phyloP scores from a whole-genome alignment of 2,329 filamentous ascomycete genomes.

The Aspergillus niger region DNA sequence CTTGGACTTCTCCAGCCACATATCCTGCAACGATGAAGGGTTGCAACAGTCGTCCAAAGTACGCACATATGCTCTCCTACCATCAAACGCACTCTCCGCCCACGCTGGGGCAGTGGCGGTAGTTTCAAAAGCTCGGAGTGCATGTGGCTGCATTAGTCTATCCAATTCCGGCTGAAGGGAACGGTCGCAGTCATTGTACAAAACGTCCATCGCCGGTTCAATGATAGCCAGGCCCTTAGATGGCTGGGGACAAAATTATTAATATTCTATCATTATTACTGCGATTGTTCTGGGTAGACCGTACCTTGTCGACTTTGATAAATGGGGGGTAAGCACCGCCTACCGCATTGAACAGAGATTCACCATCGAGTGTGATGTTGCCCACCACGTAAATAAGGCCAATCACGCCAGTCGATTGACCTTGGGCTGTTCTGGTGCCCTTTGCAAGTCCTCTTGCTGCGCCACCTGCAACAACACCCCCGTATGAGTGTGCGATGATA shows the following conservation, averaged over 20 bases:
- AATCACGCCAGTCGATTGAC: slow-evolving; percentile 4
- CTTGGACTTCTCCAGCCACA: slow-evolving; percentile 13
- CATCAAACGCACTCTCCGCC: slow-evolving; percentile 13
- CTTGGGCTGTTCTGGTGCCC: neutral
- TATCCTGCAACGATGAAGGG: slow-evolving; percentile 8
- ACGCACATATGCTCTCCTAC: slow-evolving; percentile 11
- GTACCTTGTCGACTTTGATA: slow-evolving; percentile 11
- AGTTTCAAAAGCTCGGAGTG: slow-evolving; percentile 11
- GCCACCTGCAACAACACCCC: slow-evolving; percentile 10
- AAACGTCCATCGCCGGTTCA: slow-evolving; percentile 7
- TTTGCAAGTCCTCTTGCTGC: slow-evolving; percentile 8
- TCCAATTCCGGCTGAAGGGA: slow-evolving; percentile 4
- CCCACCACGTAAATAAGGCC: slow-evolving; percentile 10
- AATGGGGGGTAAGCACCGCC: slow-evolving; percentile 12
- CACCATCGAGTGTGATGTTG: slow-evolving; percentile 10
- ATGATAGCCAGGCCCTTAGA: slow-evolving; percentile 7
- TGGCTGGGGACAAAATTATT: slow-evolving; percentile 1
- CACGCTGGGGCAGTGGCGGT: slow-evolving; percentile 8
- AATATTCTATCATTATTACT: neutral
- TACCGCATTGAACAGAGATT: slow-evolving; percentile 7
- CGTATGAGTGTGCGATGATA: slow-evolving; percentile 12
- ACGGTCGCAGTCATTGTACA: slow-evolving; percentile 13
- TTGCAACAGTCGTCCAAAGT: slow-evolving; percentile 9
- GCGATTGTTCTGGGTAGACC: neutral
- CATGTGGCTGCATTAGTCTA: slow-evolving; percentile 7